These are phyloP conservation scores for Linnemannia hyalina DNA, from an alignment of 192 early-diverging fungal species.

Conservation along the genomic window DNA sequence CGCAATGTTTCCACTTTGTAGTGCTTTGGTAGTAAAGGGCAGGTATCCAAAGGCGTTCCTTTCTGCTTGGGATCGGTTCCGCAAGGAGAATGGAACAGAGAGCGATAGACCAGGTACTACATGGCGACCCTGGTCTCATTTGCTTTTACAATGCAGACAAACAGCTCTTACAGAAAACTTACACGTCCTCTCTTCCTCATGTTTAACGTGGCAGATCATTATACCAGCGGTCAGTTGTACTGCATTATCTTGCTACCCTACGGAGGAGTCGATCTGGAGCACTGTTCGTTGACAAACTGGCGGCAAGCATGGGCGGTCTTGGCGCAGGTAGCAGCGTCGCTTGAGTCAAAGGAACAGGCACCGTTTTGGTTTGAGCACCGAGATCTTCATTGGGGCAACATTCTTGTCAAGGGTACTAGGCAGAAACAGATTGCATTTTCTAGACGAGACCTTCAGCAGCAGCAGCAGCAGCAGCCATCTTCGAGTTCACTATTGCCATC, in stretches of 20 bases:
- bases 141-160: background rate
- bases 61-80: conserved; percentile 81
- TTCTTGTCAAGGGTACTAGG: conserved; percentile 64
- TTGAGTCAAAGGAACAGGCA: conserved; percentile 64
- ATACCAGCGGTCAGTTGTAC: conserved; percentile 76
- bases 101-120: conserved; percentile 74
- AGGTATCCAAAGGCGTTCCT: conserved; percentile 74
- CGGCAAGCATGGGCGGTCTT: conserved; percentile 75
- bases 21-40: conserved; percentile 76
- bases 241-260: conserved; percentile 79
- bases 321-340: conserved; percentile 76
- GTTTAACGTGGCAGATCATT: conserved; percentile 63
- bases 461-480: background rate
- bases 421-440: conserved; percentile 16
- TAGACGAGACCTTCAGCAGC: background rate
- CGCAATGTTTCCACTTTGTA: conserved; percentile 57
- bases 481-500: background rate
- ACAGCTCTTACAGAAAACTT: background rate
- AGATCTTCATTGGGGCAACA: conserved; percentile 83
- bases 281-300: conserved; percentile 67
- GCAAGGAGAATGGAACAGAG: conserved; percentile 71
- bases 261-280: conserved; percentile 82
- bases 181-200: background rate
- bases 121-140: background rate
- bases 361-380: conserved; percentile 73